phyloP scores from a whole-genome alignment of 768 basidiomycete genomes.

The Chalciporus sphaerocephalus region DNA sequence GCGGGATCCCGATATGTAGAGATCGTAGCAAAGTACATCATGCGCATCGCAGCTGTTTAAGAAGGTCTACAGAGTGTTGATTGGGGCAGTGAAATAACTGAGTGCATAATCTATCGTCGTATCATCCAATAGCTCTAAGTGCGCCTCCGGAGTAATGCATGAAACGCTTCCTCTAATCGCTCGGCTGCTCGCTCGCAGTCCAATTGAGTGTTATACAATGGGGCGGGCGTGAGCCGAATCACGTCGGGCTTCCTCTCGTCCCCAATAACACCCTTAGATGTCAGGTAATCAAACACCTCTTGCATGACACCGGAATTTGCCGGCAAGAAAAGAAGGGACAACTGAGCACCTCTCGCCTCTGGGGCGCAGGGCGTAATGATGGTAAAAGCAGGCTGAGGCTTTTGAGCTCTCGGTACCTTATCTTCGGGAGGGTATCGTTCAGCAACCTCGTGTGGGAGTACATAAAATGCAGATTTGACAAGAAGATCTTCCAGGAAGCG shows the following conservation, averaged over 20 bases:
- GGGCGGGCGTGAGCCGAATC: constrained; percentile 80
- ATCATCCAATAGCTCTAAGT: constrained; percentile 6
- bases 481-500: constrained; percentile 64
- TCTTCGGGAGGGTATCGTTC: constrained; percentile 26
- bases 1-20: constrained; percentile 38
- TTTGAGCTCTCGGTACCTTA: constrained; percentile 12
- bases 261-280: constrained; percentile 74
- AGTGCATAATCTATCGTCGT: neutral
- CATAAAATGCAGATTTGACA: constrained; percentile 57
- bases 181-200: constrained; percentile 72
- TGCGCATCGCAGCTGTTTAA: constrained; percentile 4
- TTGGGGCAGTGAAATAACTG: neutral
- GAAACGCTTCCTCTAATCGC: constrained; percentile 59
- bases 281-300: constrained; percentile 56
- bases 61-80: constrained; percentile 3
- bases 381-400: constrained; percentile 58
- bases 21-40: constrained; percentile 43
- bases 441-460: constrained; percentile 37
- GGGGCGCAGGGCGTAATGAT: constrained; percentile 81
- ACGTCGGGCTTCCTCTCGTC: constrained; percentile 92
- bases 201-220: constrained; percentile 78
- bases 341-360: constrained; percentile 73
- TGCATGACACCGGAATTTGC: constrained; percentile 59
- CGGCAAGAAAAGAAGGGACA: constrained; percentile 81
- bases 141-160: constrained; percentile 17